Percentiles rank a stretch among this genome's conserved stretches.
Evolutionary conservation across 2,329 filamentous ascomycete genomes (phyloP).

Genomic region (Fusarium avenaceum): DNA sequence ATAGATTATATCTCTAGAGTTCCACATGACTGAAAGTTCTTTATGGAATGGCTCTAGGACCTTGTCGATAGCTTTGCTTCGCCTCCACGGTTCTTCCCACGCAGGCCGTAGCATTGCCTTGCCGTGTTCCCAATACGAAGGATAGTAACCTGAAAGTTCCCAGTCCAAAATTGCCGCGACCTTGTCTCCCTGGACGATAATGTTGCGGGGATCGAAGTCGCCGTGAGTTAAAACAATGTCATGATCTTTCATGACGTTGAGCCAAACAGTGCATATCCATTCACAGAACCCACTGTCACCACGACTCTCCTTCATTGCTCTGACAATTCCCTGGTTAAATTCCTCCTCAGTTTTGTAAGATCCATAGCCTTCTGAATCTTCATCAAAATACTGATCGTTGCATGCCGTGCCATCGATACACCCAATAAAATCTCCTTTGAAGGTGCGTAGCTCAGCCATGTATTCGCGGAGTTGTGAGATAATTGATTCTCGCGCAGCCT

Average conservation of each 20-base stretch:
- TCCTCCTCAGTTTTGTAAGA: conserved; percentile 36
- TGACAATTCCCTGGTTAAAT: conserved; percentile 38
- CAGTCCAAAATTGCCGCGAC: conserved; percentile 13
- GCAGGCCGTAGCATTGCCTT: neutral
- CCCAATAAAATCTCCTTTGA: conserved; percentile 38
- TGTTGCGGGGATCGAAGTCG: conserved; percentile 1
- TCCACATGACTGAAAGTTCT: neutral
- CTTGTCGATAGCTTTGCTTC: neutral
- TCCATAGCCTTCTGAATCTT: conserved; percentile 27
- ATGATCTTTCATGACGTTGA: conserved; percentile 29
- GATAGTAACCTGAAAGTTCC: conserved; percentile 17
- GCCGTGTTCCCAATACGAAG: conserved; percentile 8
- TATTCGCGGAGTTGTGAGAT: conserved; percentile 34
- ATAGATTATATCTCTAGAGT: neutral
- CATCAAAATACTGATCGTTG: conserved; percentile 39
- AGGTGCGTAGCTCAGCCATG: conserved; percentile 2
- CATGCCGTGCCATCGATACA: conserved; percentile 37
- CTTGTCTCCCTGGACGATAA: neutral
- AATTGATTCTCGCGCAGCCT: conserved; percentile 30
- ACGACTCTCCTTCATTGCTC: conserved; percentile 29
- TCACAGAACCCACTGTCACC: conserved; percentile 6
- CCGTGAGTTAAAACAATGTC: conserved; percentile 15
- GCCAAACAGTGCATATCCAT: conserved; percentile 30
- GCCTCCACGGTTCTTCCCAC: neutral
- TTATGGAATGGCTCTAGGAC: neutral